A percentile compares a stretch with the other conserved stretches of the same genome.
Evolutionary conservation across 108 stramenopile species (phyloP).

Genomic region (Fistulifera solaris): DNA sequence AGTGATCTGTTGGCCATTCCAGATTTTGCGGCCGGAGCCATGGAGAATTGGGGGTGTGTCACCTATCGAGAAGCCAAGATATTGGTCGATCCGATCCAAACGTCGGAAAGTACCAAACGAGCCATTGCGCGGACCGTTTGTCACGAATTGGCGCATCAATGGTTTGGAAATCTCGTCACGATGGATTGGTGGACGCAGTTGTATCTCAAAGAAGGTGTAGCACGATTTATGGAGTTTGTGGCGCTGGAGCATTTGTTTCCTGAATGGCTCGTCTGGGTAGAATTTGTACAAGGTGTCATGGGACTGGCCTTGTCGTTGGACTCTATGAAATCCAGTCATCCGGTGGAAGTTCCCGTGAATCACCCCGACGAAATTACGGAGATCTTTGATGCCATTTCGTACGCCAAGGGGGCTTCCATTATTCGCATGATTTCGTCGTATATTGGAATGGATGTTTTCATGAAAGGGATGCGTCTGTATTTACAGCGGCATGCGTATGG

Average conservation of each 20-base stretch:
- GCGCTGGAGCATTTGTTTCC: slow-evolving; percentile 44
- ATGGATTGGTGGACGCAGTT: slow-evolving; percentile 54
- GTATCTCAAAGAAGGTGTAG: slow-evolving; percentile 67
- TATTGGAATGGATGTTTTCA: slow-evolving; percentile 26
- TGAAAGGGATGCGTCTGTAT: slow-evolving; percentile 25
- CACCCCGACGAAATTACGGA: slow-evolving; percentile 59
- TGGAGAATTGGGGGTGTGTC: slow-evolving; percentile 77
- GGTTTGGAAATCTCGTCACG: slow-evolving; percentile 77
- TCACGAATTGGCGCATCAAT: slow-evolving; percentile 62
- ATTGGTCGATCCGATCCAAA: slow-evolving; percentile 13
- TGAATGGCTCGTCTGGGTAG: slow-evolving; percentile 51
- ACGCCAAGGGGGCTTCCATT: slow-evolving; percentile 52
- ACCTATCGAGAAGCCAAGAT: slow-evolving; percentile 61
- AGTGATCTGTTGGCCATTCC: slow-evolving; percentile 56
- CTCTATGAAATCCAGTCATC: slow-evolving; percentile 46
- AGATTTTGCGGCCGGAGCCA: slow-evolving; percentile 71
- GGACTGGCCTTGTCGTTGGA: slow-evolving; percentile 46
- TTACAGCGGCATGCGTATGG: slow-evolving; percentile 17
- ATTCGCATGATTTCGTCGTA: slow-evolving; percentile 28
- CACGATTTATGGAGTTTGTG: slow-evolving; percentile 35
- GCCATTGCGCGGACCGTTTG: slow-evolving; percentile 23
- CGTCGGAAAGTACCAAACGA: slow-evolving; percentile 13
- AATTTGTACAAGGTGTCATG: slow-evolving; percentile 46
- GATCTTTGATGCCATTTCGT: slow-evolving; percentile 68
- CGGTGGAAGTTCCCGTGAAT: slow-evolving; percentile 37